Base-by-base conservation (phyloP, 1,284 basidiomycete genomes). In the Puccinia sorghi region DNA sequence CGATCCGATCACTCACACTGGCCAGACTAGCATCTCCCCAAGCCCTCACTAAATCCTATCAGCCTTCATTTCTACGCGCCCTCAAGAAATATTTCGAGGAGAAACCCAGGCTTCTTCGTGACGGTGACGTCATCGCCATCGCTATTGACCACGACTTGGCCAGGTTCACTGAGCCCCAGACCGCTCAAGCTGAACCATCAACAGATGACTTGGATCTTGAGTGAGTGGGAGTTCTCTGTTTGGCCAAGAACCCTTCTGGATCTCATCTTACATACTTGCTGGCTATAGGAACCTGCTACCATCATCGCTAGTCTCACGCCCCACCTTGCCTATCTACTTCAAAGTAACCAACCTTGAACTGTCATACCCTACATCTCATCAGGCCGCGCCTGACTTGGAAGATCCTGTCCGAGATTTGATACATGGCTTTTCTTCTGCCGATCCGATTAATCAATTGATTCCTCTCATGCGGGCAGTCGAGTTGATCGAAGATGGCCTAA, bases 1-100 rank as follows among this genome's bases (percentile, higher is more conserved):
- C 86, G 11, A 94, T 94, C 0, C 87, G 86, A 75, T 86, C 88
- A 6, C 87, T 97, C 43, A 92, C 91, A 0, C 86, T 99, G 50
- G 91, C 94, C 1, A 89, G 94, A 22, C 87, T 99, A 4, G 91
- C 93, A 0, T 93, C 93, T 0, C 90, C 93, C 0, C 85, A 91
- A 80, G 90, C 92, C 0, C 89, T 89, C 6, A 90, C 91, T 84
- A 90, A 90, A 77, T 85, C 86, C 46, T 92, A 92, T 82, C 92
- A 97, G 82, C 83, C 87, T 0, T 84, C 90, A 8, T 92, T 92
- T 84, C 84, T 94, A 15, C 86, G 87, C 15, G 89, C 90, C 5
- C 85, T 98, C 80, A 91, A 90, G 78, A 80, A 84, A 2, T 89
- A 92, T 83, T 94, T 97, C 83, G 86, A 88, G 52, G 83, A 84